A percentile compares a stretch with the other conserved stretches of the same genome.
phyloP scores from a whole-genome alignment of 2,329 filamentous ascomycete genomes.

The Calonectria multiphialidica region DNA sequence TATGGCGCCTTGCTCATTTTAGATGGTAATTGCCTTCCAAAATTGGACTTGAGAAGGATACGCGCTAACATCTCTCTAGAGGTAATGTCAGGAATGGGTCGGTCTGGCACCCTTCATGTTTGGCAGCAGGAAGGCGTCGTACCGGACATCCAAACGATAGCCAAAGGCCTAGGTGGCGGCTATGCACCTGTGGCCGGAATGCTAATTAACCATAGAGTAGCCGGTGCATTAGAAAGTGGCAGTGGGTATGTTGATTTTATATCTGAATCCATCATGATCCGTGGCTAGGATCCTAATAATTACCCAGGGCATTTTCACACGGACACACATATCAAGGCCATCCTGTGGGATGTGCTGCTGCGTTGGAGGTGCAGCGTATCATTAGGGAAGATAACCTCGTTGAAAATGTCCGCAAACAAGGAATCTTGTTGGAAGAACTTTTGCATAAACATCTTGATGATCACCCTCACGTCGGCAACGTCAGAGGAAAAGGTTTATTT shows the following conservation, averaged over 20 bases:
- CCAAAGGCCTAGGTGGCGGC: slow-evolving; percentile 69
- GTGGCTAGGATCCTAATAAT: neutral
- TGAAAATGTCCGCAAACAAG: slow-evolving; percentile 30
- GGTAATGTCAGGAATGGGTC: slow-evolving; percentile 78
- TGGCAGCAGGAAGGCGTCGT: slow-evolving; percentile 70
- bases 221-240: no score
- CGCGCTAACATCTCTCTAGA: slow-evolving; percentile 36
- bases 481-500: slow-evolving; percentile 35
- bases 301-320: slow-evolving; percentile 10
- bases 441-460: slow-evolving; percentile 34
- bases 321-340: slow-evolving; percentile 39
- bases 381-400: slow-evolving; percentile 39
- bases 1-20: slow-evolving; percentile 68
- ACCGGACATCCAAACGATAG: slow-evolving; percentile 75
- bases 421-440: slow-evolving; percentile 26
- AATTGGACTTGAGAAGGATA: neutral
- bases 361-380: slow-evolving; percentile 44
- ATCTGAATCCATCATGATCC: neutral
- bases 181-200: slow-evolving; percentile 29
- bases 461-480: slow-evolving; percentile 34
- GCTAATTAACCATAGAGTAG: no score
- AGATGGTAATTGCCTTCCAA: slow-evolving; percentile 48
- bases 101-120: slow-evolving; percentile 71
- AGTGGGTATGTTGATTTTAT: neutral
- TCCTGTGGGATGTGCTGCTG: slow-evolving; percentile 42